A percentile compares a stretch with the other conserved stretches of the same genome.
Evolutionary conservation across 2,329 filamentous ascomycete genomes (phyloP).

Genomic region (Tolypocladium ophioglossoides): DNA sequence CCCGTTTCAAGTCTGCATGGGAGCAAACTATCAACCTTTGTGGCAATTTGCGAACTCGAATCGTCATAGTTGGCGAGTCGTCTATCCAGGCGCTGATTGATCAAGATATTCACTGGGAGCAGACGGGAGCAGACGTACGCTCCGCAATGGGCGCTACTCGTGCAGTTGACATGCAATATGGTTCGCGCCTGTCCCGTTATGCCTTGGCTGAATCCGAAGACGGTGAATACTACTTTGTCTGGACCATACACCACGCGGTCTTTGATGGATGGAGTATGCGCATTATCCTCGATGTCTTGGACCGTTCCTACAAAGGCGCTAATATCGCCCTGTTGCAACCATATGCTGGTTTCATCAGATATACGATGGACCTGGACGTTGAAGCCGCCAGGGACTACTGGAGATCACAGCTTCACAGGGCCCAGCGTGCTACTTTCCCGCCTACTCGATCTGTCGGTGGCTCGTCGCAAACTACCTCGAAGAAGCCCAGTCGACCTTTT

Average conservation of each 20-base stretch:
- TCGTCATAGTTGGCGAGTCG: neutral
- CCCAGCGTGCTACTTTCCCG: neutral
- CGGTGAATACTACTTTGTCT: neutral
- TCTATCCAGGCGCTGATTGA: neutral
- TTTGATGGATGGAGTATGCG: neutral
- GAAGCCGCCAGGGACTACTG: neutral
- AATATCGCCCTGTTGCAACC: too few relatives aligned
- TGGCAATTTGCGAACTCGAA: neutral
- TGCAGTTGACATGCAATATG: neutral
- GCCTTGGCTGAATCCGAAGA: neutral
- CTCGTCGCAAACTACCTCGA: neutral
- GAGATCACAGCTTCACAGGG: neutral
- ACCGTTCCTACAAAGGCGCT: too few relatives aligned
- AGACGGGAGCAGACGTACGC: neutral
- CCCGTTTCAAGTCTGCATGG: neutral
- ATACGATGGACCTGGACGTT: neutral
- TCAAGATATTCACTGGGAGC: neutral
- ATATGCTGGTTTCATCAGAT: too few relatives aligned
- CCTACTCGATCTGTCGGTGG: neutral
- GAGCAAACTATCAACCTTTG: neutral
- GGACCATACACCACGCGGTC: neutral
- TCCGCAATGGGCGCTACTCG: neutral
- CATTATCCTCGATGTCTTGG: neutral
- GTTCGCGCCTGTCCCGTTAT: neutral
- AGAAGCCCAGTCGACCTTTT: neutral